These are phyloP conservation scores for Cryptococcus hybrid DNA, from an alignment of 1,284 basidiomycete species.

Conservation along the genomic window DNA sequence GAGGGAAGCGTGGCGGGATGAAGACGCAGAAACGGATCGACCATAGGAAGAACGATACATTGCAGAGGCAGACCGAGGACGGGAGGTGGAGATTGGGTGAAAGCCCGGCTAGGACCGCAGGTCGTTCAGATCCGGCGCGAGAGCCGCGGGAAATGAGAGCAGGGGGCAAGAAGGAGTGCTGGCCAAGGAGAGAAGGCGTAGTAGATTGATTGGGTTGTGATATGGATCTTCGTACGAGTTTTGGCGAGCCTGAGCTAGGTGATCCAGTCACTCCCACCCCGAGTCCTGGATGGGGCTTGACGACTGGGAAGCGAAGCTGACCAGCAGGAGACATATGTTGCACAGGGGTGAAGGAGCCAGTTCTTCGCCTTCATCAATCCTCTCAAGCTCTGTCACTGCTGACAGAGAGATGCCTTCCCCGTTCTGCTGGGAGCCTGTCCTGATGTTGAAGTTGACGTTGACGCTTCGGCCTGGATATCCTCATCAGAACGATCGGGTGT, in stretches of 20 bases:
- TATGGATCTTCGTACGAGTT: background rate
- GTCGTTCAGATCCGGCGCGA: conserved; percentile 11
- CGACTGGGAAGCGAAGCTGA: conserved; percentile 6
- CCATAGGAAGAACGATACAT: conserved; percentile 3
- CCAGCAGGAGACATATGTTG: conserved; percentile 1
- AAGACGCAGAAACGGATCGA: background rate
- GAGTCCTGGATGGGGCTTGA: background rate
- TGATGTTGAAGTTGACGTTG: background rate
- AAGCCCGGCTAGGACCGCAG: conserved; percentile 1
- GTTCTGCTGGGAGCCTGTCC: too few species aligned
- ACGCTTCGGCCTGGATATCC: background rate
- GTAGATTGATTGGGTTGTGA: conserved; percentile 1
- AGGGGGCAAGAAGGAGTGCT: conserved; percentile 11
- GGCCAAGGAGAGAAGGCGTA: background rate
- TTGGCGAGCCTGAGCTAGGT: background rate
- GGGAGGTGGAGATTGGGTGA: conserved; percentile 4
- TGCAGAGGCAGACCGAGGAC: conserved; percentile 9
- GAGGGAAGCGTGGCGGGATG: conserved; percentile 5
- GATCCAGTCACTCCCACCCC: background rate
- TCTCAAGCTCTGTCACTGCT: conserved; percentile 10
- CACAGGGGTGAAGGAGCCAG: background rate
- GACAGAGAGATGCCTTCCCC: background rate
- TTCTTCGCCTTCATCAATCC: conserved; percentile 16
- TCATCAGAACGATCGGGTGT: background rate
- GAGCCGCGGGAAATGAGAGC: conserved; percentile 8